Evolutionary conservation across 2,329 filamentous ascomycete genomes (phyloP).

Genomic region (Ambrosiella beaveri): DNA sequence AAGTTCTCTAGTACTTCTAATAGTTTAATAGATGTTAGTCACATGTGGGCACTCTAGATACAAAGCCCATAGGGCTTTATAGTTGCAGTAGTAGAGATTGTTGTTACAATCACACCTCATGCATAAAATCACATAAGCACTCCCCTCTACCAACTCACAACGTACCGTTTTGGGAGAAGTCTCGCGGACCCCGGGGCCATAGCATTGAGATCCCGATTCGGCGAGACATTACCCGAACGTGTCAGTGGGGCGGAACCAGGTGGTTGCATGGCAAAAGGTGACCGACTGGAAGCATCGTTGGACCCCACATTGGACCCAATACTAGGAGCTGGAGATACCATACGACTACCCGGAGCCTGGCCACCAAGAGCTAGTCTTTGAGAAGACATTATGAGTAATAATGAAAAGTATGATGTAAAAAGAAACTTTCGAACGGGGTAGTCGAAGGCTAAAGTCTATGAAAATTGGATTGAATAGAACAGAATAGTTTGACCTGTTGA

Average conservation of each 20-base stretch:
- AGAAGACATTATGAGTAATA: not conserved
- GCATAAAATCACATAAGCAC: constrained; percentile 10
- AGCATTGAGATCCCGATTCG: constrained; percentile 65
- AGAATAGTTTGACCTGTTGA: no score
- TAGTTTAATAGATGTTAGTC: not conserved
- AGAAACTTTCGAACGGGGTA: not conserved
- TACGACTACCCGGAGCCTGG: constrained; percentile 53
- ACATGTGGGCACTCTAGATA: not conserved
- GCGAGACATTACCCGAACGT: constrained; percentile 83
- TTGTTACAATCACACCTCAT: not conserved
- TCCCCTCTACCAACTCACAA: constrained; percentile 14
- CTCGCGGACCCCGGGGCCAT: constrained; percentile 39
- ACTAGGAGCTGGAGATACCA: constrained; percentile 61
- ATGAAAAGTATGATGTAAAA: not conserved
- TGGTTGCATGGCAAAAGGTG: constrained; percentile 53
- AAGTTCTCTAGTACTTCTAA: constrained; percentile 66
- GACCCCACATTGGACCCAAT: constrained; percentile 51
- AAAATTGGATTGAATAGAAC: no score
- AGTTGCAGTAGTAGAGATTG: not conserved
- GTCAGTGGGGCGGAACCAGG: constrained; percentile 42
- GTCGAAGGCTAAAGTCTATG: not conserved
- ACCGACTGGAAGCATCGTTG: constrained; percentile 46
- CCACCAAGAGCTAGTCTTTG: constrained; percentile 54
- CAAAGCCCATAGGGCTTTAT: no score
- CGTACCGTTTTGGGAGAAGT: constrained; percentile 84